Conservation (phyloP, 805 yeast species). For the Metschnikowia anglica region DNA sequence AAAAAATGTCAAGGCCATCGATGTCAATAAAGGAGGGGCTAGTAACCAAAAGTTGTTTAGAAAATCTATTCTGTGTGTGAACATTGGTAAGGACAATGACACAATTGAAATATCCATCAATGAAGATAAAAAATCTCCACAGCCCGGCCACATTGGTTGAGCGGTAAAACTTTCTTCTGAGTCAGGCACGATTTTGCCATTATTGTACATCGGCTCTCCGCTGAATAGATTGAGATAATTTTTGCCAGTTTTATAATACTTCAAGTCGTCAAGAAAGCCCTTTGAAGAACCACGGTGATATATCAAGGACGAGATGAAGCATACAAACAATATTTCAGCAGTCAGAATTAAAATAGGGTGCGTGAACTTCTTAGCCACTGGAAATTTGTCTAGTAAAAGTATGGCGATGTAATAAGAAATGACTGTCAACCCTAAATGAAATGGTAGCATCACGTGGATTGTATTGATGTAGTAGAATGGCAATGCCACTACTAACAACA, state of each 20-base stretch:
- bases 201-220: conserved; percentile 29
- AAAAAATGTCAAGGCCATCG: conserved; percentile 59
- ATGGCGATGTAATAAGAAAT: conserved; percentile 53
- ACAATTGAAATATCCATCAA: conserved; percentile 78
- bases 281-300: conserved; percentile 38
- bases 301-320: conserved; percentile 59
- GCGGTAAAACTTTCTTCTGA: conserved; percentile 23
- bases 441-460: conserved; percentile 55
- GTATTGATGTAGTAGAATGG: conserved; percentile 55
- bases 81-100: conserved; percentile 75
- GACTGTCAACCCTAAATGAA: conserved; percentile 62
- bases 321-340: conserved; percentile 58
- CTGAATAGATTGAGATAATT: conserved; percentile 61
- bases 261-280: conserved; percentile 52
- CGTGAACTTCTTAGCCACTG: conserved; percentile 49
- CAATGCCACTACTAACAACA: conserved; percentile 52
- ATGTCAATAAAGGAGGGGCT: conserved; percentile 56
- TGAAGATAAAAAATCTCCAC: conserved; percentile 72
- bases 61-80: conserved; percentile 65
- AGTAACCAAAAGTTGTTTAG: conserved; percentile 56
- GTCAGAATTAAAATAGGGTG: conserved; percentile 76
- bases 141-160: conserved; percentile 63
- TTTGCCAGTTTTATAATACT: conserved; percentile 65
- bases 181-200: conserved; percentile 23
- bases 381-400: conserved; percentile 44